Base-by-base conservation (phyloP, 164 flowering plant genomes). In the Aristolochia californica region DNA sequence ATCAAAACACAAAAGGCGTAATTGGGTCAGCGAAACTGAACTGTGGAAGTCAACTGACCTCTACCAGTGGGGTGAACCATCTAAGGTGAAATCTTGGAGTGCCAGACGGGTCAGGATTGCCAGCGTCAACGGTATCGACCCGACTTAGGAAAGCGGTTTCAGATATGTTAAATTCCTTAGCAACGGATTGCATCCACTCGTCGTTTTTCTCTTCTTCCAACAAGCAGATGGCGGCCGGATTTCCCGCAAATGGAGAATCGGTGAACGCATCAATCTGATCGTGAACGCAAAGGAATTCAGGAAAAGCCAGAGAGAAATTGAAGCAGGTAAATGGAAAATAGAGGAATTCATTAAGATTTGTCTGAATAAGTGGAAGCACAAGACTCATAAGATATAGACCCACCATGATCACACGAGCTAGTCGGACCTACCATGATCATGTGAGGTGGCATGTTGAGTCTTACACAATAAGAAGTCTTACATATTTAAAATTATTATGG, bases 201-300 rank as follows among this genome's bases (percentile, higher is more conserved):
- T 82, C 84, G 21, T 78, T 83, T 60, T 71, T 77, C 54, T 80
- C 84, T 58, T 83, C 88, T 51, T 83, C 90, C 62, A 90, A 66
- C 43, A 54, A 18, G 43, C 97, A 91, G 22, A 91, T 85, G 5
- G 83, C 97, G 0, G 97, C 97, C 7, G 94, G 94, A 65, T 91
- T 91, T 24, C 94, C 97, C 74, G 80, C 81, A 70, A 91, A 87
- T 0, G 91, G 71, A 8, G 78, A 17, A 2, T 80, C 91, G 0
- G 94, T 78, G 66, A 91, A 91, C 8, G 94, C 97, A 53, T 91
- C 97, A 24, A 87, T 85, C 97, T 88, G n/a, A n/a, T n/a, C n/a
- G 17, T 60, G 82, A 56, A 62, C 97, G 87, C n/a, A n/a, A 30
- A 89, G 90, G 90, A 66, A 87, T 87, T 28, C 95, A 95, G 74